Evolutionary conservation across 108 stramenopile species (phyloP).

Genomic region (Stephanodiscus triporus): DNA sequence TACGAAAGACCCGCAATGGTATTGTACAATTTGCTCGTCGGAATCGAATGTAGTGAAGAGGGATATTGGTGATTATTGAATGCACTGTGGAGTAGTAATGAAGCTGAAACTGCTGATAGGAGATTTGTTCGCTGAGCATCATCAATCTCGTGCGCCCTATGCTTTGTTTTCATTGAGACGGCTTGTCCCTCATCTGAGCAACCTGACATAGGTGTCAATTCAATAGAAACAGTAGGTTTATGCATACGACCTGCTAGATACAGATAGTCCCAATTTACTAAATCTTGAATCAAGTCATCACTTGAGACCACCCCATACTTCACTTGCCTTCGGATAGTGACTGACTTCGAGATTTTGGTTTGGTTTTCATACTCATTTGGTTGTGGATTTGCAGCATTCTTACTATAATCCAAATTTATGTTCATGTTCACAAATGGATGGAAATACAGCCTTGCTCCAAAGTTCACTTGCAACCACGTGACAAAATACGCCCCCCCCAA

Average conservation of each 20-base stretch:
- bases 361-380: background rate
- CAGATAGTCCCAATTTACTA: conserved; percentile 71
- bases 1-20: conserved; percentile 81
- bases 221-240: conserved; percentile 71
- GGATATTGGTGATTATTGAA: conserved; percentile 18
- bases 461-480: conserved; percentile 37
- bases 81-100: conserved; percentile 55
- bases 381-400: background rate
- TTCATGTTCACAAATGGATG: conserved; percentile 54
- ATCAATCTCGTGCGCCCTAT: conserved; percentile 36
- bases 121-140: conserved; percentile 64
- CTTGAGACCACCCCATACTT: conserved; percentile 83
- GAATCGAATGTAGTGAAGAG: conserved; percentile 1
- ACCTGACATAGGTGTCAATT: background rate
- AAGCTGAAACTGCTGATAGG: conserved; percentile 63
- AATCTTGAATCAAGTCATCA: conserved; percentile 63
- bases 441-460: conserved; percentile 55
- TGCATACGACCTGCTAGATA: conserved; percentile 87
- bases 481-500: conserved; percentile 39
- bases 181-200: background rate
- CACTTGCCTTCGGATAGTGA: conserved; percentile 32
- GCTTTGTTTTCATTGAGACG: conserved; percentile 2
- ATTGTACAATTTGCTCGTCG: conserved; percentile 39
- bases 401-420: background rate
- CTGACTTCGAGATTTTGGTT: conserved; percentile 1